Conservation (phyloP, 192 early-diverging fungal genomes). For the Backusella australiensis region DNA sequence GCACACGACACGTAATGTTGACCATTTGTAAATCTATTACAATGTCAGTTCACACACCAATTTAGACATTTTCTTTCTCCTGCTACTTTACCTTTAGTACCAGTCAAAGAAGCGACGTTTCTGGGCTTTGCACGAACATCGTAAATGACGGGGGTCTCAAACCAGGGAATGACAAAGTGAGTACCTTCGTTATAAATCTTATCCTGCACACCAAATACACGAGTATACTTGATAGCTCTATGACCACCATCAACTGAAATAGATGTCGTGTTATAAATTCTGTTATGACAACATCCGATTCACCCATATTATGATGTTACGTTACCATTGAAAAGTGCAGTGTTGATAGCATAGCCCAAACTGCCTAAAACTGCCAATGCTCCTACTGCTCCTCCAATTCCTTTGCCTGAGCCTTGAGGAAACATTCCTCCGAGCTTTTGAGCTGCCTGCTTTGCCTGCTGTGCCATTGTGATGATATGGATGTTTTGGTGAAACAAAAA, state of each 20-base stretch:
- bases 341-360: slow-evolving; percentile 70
- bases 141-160: slow-evolving; percentile 94
- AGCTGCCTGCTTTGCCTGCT: slow-evolving; percentile 61
- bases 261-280: background rate
- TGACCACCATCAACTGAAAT: slow-evolving; percentile 92
- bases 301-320: background rate
- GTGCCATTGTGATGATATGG: slow-evolving; percentile 30
- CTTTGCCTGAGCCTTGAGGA: slow-evolving; percentile 54
- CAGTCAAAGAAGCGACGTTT: slow-evolving; percentile 96
- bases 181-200: slow-evolving; percentile 93
- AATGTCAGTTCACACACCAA: background rate
- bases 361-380: slow-evolving; percentile 68
- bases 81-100: slow-evolving; percentile 79
- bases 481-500: background rate
- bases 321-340: slow-evolving; percentile 90
- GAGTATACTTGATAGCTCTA: slow-evolving; percentile 96
- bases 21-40: slow-evolving; percentile 96
- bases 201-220: slow-evolving; percentile 82
- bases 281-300: background rate
- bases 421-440: slow-evolving; percentile 62
- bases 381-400: slow-evolving; percentile 53
- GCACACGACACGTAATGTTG: slow-evolving; percentile 96
- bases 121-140: slow-evolving; percentile 97
- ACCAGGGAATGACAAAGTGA: slow-evolving; percentile 92
- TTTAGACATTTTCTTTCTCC: background rate